phyloP scores from a whole-genome alignment of 805 yeast species.

The Candida nitratophila region DNA sequence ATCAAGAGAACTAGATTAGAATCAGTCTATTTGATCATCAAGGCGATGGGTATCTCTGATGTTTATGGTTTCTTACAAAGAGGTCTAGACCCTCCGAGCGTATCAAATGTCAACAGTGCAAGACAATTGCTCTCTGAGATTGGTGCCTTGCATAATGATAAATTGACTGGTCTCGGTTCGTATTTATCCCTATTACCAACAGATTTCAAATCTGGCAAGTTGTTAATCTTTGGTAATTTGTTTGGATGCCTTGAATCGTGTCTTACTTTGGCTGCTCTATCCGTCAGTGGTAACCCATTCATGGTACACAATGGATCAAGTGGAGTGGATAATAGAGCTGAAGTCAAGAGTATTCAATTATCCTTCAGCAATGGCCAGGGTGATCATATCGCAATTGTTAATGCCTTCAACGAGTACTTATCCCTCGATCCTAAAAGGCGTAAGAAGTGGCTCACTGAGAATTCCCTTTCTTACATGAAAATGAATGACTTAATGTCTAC shows the following conservation, averaged over 20 bases:
- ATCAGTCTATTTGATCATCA: constrained; percentile 73
- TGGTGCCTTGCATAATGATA: constrained; percentile 56
- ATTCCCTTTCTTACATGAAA: constrained; percentile 54
- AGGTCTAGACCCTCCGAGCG: constrained; percentile 80
- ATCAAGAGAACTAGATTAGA: constrained; percentile 80
- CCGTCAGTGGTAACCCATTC: constrained; percentile 72
- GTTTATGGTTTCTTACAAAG: constrained; percentile 62
- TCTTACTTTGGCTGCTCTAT: constrained; percentile 72
- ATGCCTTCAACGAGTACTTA: constrained; percentile 51
- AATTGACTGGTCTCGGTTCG: constrained; percentile 69
- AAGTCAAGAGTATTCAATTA: constrained; percentile 40
- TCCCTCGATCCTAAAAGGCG: constrained; percentile 20
- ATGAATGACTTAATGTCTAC: constrained; percentile 69
- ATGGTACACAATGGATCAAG: constrained; percentile 38
- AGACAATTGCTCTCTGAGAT: constrained; percentile 48
- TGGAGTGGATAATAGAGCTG: constrained; percentile 50
- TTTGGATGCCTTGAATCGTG: constrained; percentile 77
- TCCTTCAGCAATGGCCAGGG: constrained; percentile 51
- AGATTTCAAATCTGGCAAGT: constrained; percentile 79
- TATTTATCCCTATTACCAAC: constrained; percentile 79
- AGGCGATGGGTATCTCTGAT: constrained; percentile 77
- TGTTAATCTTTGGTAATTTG: constrained; percentile 70
- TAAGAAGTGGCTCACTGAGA: constrained; percentile 44
- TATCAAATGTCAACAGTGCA: constrained; percentile 43
- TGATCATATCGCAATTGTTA: constrained; percentile 63